Percentiles rank a stretch among this genome's conserved stretches.
phyloP scores from a whole-genome alignment of 805 yeast species.

The Kockiozyma suomiensis region DNA sequence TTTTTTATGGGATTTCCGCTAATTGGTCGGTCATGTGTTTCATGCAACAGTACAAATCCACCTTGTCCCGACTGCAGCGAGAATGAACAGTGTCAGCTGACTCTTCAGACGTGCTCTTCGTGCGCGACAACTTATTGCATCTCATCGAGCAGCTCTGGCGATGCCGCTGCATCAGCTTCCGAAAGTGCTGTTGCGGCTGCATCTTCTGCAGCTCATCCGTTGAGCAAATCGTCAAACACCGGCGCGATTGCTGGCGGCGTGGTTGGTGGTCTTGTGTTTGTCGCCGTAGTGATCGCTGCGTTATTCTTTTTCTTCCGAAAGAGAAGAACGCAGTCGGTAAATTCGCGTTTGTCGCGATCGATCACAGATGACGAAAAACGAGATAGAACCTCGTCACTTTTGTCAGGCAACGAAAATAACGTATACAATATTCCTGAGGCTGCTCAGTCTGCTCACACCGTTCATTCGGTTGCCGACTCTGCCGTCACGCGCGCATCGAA shows the following conservation, averaged over 20 bases:
- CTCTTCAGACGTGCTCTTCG: constrained; percentile 57
- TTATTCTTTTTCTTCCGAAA: constrained; percentile 45
- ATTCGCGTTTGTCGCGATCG: constrained; percentile 37
- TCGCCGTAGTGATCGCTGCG: constrained; percentile 46
- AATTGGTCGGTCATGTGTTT: constrained; percentile 3
- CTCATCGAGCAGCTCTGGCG: neutral
- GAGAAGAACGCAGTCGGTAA: constrained; percentile 38
- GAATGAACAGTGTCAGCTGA: constrained; percentile 57
- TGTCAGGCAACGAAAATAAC: neutral
- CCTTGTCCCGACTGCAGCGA: constrained; percentile 46
- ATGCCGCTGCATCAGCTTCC: constrained; percentile 3
- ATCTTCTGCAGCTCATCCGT: neutral
- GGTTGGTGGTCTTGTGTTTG: constrained; percentile 59
- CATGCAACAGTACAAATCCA: constrained; percentile 15
- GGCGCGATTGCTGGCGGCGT: constrained; percentile 77
- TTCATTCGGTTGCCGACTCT: constrained; percentile 56
- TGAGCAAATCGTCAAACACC: constrained; percentile 26
- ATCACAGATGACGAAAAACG: constrained; percentile 4
- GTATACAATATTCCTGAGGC: constrained; percentile 2
- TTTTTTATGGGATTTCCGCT: neutral
- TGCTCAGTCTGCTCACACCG: constrained; percentile 39
- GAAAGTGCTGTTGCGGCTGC: neutral
- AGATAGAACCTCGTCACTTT: neutral
- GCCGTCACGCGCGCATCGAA: constrained; percentile 70
- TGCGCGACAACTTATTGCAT: constrained; percentile 62